phyloP scores from a whole-genome alignment of 768 basidiomycete genomes.

The Megacollybia marginata region DNA sequence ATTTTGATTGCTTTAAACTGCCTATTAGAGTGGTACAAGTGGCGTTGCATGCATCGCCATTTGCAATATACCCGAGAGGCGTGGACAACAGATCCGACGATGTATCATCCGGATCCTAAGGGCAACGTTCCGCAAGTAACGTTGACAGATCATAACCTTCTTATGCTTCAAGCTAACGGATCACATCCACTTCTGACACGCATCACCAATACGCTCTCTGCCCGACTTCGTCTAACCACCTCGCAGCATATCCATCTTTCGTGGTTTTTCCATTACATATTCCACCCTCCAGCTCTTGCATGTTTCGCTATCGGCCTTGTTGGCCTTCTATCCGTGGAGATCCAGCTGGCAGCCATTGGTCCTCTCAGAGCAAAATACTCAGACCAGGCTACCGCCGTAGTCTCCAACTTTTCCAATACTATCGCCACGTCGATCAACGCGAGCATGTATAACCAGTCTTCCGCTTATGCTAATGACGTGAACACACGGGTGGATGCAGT shows the following conservation, averaged over 20 bases:
- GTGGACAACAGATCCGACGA: constrained; percentile 68
- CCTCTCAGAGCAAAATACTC: constrained; percentile 67
- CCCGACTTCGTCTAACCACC: constrained; percentile 46
- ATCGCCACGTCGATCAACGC: constrained; percentile 74
- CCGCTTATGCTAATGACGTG: constrained; percentile 67
- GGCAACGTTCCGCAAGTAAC: constrained; percentile 42
- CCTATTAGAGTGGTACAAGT: constrained; percentile 84
- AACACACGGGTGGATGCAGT: constrained; percentile 65
- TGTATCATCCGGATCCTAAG: constrained; percentile 31
- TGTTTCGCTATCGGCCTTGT: constrained; percentile 92
- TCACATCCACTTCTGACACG: constrained; percentile 70
- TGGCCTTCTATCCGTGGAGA: constrained; percentile 77
- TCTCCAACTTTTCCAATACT: constrained; percentile 57
- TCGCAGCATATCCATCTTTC: constrained; percentile 61
- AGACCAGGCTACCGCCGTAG: constrained; percentile 51
- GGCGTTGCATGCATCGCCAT: constrained; percentile 62
- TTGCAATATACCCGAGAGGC: constrained; percentile 67
- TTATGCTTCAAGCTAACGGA: constrained; percentile 63
- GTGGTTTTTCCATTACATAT: constrained; percentile 90
- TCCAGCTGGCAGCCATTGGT: constrained; percentile 75
- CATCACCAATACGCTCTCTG: constrained; percentile 47
- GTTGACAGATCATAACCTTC: constrained; percentile 69
- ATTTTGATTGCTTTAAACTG: constrained; percentile 69
- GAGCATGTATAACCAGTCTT: constrained; percentile 78
- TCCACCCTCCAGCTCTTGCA: constrained; percentile 84